Evolutionary conservation across 768 basidiomycete species (phyloP), one percentile per base, ranked within the genome.

Genomic region (Boletus pseudo-olivaceus): DNA sequence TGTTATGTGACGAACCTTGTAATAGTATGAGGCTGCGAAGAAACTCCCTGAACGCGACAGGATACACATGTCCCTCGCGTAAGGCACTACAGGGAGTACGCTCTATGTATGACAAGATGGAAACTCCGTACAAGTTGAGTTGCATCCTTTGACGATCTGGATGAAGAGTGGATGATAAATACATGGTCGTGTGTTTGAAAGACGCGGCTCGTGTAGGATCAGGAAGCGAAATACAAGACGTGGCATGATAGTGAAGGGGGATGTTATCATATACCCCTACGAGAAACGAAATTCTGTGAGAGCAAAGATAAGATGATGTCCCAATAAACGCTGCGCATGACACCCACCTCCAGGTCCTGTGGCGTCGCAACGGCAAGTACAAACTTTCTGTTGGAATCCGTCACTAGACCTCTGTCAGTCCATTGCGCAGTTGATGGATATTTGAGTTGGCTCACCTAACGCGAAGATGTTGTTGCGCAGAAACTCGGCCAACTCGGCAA

Each of bases 401-500:
- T 95, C 35, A 96, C 94, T 93, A 57, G 19, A 49, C 34, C 12
- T n/a, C 35, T 2, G 35, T 64, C 33, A 58, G 41, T 41, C 2
- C 7, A 23, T 30, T 30, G n/a, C 19, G 37, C 35, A 10, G 35
- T 10, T 38, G 40, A 44, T 37, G 47, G 27, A 42, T 12, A 26
- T 34, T 17, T 19, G 42, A n/a, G n/a, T 44, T 32, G 12, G 63
- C 78, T 43, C 49, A 87, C 90, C 87, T 27, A 93, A 70, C 2
- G 90, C 91, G 58, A 93, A 93, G 38, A 87, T 78, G 58, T 90
- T 87, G 20, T 75, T 51, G 58, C 77, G 73, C 49, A 96, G 74
- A 71, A 97, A 97, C 11, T 74, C 76, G 62, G 93, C 92, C n/a
- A 96, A 76, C 12, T 92, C 90, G 1, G 81, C 80, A 10, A 96